Evolutionary conservation across 306 rosid genomes (phyloP), one percentile per base, ranked within the genome.

Genomic region (Begonia masoniana): DNA sequence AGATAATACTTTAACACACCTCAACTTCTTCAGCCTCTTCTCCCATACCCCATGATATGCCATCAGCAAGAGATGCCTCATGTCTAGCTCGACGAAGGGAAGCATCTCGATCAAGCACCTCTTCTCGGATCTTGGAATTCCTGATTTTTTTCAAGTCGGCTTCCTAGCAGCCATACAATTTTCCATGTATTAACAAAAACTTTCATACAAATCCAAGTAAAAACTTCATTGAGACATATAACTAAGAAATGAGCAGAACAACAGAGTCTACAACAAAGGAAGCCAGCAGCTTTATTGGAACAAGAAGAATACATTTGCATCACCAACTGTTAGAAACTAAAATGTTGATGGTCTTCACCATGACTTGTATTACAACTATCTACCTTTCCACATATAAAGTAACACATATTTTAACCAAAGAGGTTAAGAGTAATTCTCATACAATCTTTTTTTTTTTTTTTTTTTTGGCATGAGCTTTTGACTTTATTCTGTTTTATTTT

Each of bases 11-110:
- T 31, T 31, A 31, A 31, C 68, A 68, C 58, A 82, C 97, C 96
- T 85, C 97, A 15, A 58, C 77, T 70, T 91, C 97, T 73, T 91
- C 97, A 55, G 96, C 97, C 81, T 91, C 97, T 68, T 91, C 97
- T 35, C 85, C 82, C 95, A 91, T 82, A 61, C 97, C 97, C 96
- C 97, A 91, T 16, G 96, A 91, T 61, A 85, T 59, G 62, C 97
- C 97, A 65, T 83, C 97, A 60, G 79, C 83, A 68, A 64, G 71
- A 62, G 88, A 80, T 59, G 96, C 80, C 78, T 83, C 85, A 43
- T 36, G 62, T 64, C 75, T 79, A 46, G 97, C 97, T 64, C 97
- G 87, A 56, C 45, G 85, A 62, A 89, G 88, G 48, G 97, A 89
- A 78, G 97, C 94, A 76, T 89, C 94, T 68, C 60, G 84, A 63